Base-by-base conservation (phyloP, 73 alveolate genomes). In the Paraurostyla sp. region DNA sequence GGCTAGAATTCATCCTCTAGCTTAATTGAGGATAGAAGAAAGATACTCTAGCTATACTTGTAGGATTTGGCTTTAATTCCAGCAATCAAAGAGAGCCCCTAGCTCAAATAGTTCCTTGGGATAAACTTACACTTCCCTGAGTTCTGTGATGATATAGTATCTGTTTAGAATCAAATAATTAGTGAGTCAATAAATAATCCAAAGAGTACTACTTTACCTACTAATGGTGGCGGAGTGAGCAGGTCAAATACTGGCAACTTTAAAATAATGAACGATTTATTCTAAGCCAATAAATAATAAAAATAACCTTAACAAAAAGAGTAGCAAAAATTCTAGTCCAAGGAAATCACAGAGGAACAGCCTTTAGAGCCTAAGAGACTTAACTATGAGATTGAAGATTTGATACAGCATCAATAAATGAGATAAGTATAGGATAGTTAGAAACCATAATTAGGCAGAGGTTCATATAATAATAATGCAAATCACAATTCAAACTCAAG, bases 11-110 rank as follows among this genome's bases (percentile, higher is more conserved):
- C 62, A 15, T 9, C 50, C n/a, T 29, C 87, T 3, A 51, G 81
- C 18, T 32, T 85, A 18, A 85, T 85, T 4, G 93, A 85, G 43
- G 93, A 85, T 60, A 43, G 93, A 71, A 69, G 93, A 45, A 68
- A 71, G 32, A 38, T 59, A 27, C 82, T 85, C 7, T 48, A 69
- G 32, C 22, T 46, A 11, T 88, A 88, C 40, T n/a, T 78, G 4
- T 42, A 62, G 20, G 94, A 88, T 59, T 54, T 88, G 27, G 89
- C 87, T 16, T 45, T 81, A 41, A 78, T 88, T 25, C 94, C 94
- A 16, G 86, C 85, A n/a, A 88, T 88, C 18, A 76, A 81, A 32
- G 85, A 76, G n/a, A 56, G 83, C 23, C 71, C 68, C 4, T 49
- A 63, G 4, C 50, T 88, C 22, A 88, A 69, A n/a, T 48, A 78